Evolutionary conservation across 225 moss, liverwort and hornwort species (phyloP), one percentile per base, ranked within the genome.

Genomic region (Pseudoscleropodium purum): DNA sequence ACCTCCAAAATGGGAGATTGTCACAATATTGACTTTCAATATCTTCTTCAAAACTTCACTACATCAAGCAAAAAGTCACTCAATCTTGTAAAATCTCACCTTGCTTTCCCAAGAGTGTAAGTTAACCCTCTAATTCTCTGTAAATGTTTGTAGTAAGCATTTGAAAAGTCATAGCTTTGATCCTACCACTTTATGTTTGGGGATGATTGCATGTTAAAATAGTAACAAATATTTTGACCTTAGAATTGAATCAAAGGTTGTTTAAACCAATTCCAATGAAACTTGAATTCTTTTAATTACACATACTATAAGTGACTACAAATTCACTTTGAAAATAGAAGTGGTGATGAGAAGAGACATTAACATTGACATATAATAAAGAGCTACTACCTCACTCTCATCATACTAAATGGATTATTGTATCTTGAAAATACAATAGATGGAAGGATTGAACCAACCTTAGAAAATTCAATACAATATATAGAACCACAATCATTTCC

Each of bases 401-500:
- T 76, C 34, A 23, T 15, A 78, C 6, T 54, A 15, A 9, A 78
- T 78, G 33, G 36, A 78, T 24, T 54, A 77, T 36, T 0, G 3
- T 5, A 77, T 14, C 9, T 15, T 0, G 5, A 14, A 0, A 54
- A 23, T 37, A 25, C 3, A 34, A 13, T 51, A 34, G 8, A 76
- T 34, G 8, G 34, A 76, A 76, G 2, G 21, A 7, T 33, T 34
- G 21, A 33, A 76, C 4, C 8, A 1, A 13, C 20, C 21, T 33
- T 7, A 51, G 7, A 20, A 76, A 33, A 13, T 21, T 2, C 34
- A 21, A 76, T 13, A 4, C 13, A 3, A 51, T 51, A 76, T 21
- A 7, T 21, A 34, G 8, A 34, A 0, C 21, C 3, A 1, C 13
- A 52, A 30, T 52, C 34, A 51, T 21, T 14, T 0, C 14, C 2